Conservation (phyloP, 1,284 basidiomycete species). For the Phellopilus nigrolimitatus region DNA sequence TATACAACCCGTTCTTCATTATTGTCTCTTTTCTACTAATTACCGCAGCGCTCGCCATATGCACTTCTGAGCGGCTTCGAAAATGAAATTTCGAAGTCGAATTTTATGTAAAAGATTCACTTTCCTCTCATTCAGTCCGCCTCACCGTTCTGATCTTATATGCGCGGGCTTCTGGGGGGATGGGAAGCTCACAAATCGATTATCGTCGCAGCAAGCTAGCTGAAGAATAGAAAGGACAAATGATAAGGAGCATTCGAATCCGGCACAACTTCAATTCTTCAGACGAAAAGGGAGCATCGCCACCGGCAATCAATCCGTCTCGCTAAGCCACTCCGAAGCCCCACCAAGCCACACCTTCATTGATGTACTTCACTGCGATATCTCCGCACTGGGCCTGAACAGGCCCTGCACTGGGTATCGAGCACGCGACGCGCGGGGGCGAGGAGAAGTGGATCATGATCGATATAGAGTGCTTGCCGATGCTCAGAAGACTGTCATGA, state of each 20-base stretch:
- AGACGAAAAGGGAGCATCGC: neutral
- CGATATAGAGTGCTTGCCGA: neutral
- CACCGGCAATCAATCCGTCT: neutral
- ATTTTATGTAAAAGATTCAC: no score
- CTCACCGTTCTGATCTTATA: neutral
- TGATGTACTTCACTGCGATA: slow-evolving; percentile 3
- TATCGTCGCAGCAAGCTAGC: slow-evolving; percentile 3
- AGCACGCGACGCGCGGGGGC: neutral
- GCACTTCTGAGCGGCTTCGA: no score
- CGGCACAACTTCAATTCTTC: neutral
- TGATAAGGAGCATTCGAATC: neutral
- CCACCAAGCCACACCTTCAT: slow-evolving; percentile 1
- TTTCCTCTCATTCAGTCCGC: no score
- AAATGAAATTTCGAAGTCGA: no score
- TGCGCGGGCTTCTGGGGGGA: no score
- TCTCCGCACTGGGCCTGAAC: neutral
- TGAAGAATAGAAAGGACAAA: no score
- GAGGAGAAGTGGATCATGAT: no score
- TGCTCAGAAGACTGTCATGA: neutral
- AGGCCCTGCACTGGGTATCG: neutral
- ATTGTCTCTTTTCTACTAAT: neutral
- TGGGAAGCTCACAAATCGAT: slow-evolving; percentile 6
- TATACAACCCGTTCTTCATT: neutral
- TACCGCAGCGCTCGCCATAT: no score
- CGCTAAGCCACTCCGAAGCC: slow-evolving; percentile 3